These are phyloP conservation scores for Hyphodiscus sp. DNA, from an alignment of 2,329 filamentous ascomycete genomes.

Conservation along the genomic window DNA sequence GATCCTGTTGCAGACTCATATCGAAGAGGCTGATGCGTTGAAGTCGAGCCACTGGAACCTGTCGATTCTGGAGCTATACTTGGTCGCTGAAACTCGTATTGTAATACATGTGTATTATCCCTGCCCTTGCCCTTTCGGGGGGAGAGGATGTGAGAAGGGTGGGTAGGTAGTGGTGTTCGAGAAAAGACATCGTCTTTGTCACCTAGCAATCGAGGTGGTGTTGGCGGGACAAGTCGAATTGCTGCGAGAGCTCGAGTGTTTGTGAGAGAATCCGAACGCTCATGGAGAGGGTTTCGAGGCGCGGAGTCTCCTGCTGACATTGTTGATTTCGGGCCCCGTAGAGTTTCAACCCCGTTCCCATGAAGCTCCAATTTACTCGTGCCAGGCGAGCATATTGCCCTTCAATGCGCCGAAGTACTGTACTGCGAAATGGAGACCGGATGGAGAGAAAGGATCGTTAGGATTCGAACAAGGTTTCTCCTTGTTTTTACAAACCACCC, in stretches of 20 bases:
- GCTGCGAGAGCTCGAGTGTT: slow-evolving; percentile 15
- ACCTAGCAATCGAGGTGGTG: slow-evolving; percentile 15
- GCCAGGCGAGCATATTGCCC: slow-evolving; percentile 8
- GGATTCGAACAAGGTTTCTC: neutral
- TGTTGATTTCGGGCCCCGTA: slow-evolving; percentile 1
- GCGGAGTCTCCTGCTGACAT: slow-evolving; percentile 14
- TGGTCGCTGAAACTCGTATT: slow-evolving; percentile 24
- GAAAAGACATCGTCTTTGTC: slow-evolving; percentile 24
- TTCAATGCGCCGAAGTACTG: slow-evolving; percentile 6
- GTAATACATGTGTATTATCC: slow-evolving; percentile 13
- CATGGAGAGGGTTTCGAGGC: slow-evolving; percentile 19
- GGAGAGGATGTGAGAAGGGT: slow-evolving; percentile 26
- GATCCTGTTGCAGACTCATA: slow-evolving; percentile 24
- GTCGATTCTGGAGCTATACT: slow-evolving; percentile 16
- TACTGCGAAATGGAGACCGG: neutral
- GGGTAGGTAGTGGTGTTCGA: slow-evolving; percentile 28
- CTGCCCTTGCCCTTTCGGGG: slow-evolving; percentile 15
- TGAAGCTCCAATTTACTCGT: neutral
- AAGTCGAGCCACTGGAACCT: slow-evolving; percentile 20
- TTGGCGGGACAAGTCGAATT: slow-evolving; percentile 17
- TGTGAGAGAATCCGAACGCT: slow-evolving; percentile 21
- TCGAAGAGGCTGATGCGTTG: slow-evolving; percentile 18
- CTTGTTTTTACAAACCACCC: neutral
- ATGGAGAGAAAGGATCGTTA: neutral
- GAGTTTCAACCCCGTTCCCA: neutral